Evolutionary conservation across 768 basidiomycete species (phyloP), one percentile per base, ranked within the genome.

Genomic region (Tylopilus sp.): DNA sequence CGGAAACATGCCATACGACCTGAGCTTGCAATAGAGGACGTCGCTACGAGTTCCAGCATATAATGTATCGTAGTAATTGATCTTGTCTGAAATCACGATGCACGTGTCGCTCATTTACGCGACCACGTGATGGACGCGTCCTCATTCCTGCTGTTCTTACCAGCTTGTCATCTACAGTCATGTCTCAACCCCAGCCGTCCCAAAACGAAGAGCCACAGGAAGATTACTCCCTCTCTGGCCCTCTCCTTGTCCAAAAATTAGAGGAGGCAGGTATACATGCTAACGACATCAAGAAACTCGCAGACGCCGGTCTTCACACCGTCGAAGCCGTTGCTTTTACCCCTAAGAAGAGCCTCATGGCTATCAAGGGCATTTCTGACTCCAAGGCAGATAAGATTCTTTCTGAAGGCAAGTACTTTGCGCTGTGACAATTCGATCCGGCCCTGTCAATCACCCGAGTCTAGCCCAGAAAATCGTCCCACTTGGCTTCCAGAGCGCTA

Each of bases 381-480:
- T 81, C 86, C 57, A 99, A 98, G 68, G 97, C 97, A 2, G 97
- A 99, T 68, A 98, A 94, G 76, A 97, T 99, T 52, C 71, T 98
- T 25, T 73, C 78, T 14, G 93, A 96, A 78, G 97, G 97, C 92
- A 53, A 57, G 81, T 67, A 24, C n/a, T n/a, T 29, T 21, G 7
- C 40, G 7, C 22, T 33, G 16, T 22, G 9, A 21, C 41, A 33
- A 29, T 41, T 48, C 48, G 37, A 45, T 41, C 30, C 28, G 9
- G 8, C 26, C 48, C 36, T 31, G 38, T 52, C 41, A 54, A 48
- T 57, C 43, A 52, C 56, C 25, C 53, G 44, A 40, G 30, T 47
- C 45, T 52, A 98, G 96, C 94, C 4, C 86, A 87, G 66, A 98
- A 98, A 75, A 90, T 98, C 62, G 87, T 99, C 26, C 97, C 96